A percentile compares a stretch with the other conserved stretches of the same genome.
Conservation (phyloP, 1,284 basidiomycete species). For the Pterulicium gracile region DNA sequence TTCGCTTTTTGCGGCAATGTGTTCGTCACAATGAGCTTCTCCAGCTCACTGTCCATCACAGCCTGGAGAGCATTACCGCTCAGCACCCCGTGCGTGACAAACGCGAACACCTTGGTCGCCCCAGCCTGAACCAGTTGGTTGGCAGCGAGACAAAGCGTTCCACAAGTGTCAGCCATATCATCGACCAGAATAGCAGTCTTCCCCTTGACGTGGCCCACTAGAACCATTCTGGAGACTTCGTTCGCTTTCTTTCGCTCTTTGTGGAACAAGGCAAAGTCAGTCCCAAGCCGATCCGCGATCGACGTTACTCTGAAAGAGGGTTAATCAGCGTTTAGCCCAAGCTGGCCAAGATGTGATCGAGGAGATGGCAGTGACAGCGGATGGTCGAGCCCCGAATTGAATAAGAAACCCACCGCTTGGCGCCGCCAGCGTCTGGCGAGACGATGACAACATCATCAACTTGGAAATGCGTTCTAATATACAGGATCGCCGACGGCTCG, state of each 20-base stretch:
- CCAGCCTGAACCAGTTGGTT: constrained; percentile 87
- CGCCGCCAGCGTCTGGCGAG: constrained; percentile 96
- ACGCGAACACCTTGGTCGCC: constrained; percentile 77
- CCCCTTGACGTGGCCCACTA: constrained; percentile 89
- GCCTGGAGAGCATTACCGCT: constrained; percentile 78
- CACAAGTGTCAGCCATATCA: constrained; percentile 99
- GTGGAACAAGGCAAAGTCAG: constrained; percentile 99
- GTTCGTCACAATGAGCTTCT: constrained; percentile 97
- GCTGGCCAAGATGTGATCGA: too few species aligned
- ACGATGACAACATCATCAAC: constrained; percentile 90
- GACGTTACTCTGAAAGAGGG: constrained; percentile 77
- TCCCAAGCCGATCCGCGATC: constrained; percentile 92
- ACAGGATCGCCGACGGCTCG: constrained; percentile 93
- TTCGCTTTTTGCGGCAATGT: constrained; percentile 90
- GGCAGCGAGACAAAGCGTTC: constrained; percentile 91
- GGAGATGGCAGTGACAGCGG: too few species aligned
- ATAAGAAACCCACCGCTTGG: constrained; percentile 68
- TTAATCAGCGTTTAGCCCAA: too few species aligned
- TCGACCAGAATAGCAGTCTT: constrained; percentile 98
- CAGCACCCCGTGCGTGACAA: constrained; percentile 97
- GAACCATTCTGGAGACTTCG: constrained; percentile 97
- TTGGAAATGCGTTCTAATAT: constrained; percentile 89
- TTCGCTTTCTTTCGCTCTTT: constrained; percentile 99
- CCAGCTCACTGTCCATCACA: constrained; percentile 69
- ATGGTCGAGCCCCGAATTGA: too few species aligned